A percentile compares a stretch with the other conserved stretches of the same genome.
Evolutionary conservation across 306 rosid species (phyloP).

Genomic region (Fagus crenata): DNA sequence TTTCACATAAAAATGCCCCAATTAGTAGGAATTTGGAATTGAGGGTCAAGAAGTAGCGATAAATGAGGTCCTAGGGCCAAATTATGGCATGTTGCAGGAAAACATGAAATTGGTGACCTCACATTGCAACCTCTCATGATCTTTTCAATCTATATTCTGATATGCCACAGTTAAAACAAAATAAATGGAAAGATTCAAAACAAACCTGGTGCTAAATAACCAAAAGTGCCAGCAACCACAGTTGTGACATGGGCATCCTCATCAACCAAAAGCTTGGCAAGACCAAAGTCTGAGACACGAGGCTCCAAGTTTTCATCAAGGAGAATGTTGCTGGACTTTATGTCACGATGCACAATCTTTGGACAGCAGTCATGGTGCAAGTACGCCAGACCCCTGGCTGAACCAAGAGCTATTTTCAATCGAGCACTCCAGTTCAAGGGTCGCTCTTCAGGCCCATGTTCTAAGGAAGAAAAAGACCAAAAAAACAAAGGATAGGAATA

Average conservation of each 20-base stretch:
- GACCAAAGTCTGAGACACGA: slow-evolving; percentile 87
- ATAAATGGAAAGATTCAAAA: background rate
- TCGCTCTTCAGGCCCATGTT: slow-evolving; percentile 41
- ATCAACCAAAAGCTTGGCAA: slow-evolving; percentile 88
- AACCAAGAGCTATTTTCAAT: slow-evolving; percentile 83
- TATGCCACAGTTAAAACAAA: too few species aligned
- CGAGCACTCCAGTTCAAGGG: slow-evolving; percentile 74
- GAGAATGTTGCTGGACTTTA: slow-evolving; percentile 94
- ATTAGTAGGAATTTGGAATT: too few species aligned
- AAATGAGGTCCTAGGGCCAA: too few species aligned
- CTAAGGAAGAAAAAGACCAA: slow-evolving; percentile 25
- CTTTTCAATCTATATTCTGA: too few species aligned
- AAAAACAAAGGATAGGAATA: background rate
- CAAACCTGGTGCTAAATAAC: slow-evolving; percentile 94
- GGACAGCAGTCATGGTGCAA: slow-evolving; percentile 94
- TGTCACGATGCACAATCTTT: slow-evolving; percentile 79
- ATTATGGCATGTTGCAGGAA: too few species aligned
- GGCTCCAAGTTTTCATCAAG: slow-evolving; percentile 90
- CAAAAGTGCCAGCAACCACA: slow-evolving; percentile 98
- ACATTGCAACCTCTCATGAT: too few species aligned
- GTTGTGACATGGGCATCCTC: slow-evolving; percentile 95
- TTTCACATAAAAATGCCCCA: too few species aligned
- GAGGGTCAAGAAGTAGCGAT: too few species aligned
- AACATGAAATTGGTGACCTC: too few species aligned
- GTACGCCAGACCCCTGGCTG: slow-evolving; percentile 90